phyloP scores from a whole-genome alignment of 2,329 filamentous ascomycete genomes.

The Verticillium klebahnii region DNA sequence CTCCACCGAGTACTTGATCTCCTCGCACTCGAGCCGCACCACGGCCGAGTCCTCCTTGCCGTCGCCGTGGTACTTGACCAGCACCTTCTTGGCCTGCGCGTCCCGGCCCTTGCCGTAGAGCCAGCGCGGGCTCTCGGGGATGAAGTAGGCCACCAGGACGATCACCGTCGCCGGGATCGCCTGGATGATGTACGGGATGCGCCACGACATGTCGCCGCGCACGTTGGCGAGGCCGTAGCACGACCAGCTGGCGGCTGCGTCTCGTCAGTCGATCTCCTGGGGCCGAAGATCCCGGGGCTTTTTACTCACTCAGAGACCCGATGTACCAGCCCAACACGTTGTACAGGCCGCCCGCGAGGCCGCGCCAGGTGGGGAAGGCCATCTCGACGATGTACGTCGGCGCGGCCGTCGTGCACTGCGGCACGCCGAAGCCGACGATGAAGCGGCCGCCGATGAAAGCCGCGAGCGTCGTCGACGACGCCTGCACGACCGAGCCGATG shows the following conservation, averaged over 20 bases:
- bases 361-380: slow-evolving; percentile 17
- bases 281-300: not conserved
- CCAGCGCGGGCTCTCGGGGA: slow-evolving; percentile 37
- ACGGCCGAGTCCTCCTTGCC: slow-evolving; percentile 27
- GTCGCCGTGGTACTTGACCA: slow-evolving; percentile 25
- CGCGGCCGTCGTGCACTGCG: slow-evolving; percentile 12
- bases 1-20: slow-evolving; percentile 28
- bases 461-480: slow-evolving; percentile 7
- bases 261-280: not conserved
- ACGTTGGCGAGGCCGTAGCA: slow-evolving; percentile 3
- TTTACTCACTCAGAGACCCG: not conserved
- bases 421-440: slow-evolving; percentile 14
- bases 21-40: slow-evolving; percentile 42
- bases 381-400: slow-evolving; percentile 18
- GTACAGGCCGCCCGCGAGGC: slow-evolving; percentile 15
- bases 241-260: slow-evolving; percentile 12
- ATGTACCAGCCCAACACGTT: slow-evolving; percentile 8
- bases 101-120: slow-evolving; percentile 27
- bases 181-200: slow-evolving; percentile 33
- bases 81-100: slow-evolving; percentile 24
- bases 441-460: slow-evolving; percentile 13
- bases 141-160: slow-evolving; percentile 22
- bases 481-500: slow-evolving; percentile 15
- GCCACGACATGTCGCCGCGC: slow-evolving; percentile 14
- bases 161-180: slow-evolving; percentile 30